Base-by-base conservation (phyloP, 2,329 filamentous ascomycete genomes). In the Monosporascus sp. region DNA sequence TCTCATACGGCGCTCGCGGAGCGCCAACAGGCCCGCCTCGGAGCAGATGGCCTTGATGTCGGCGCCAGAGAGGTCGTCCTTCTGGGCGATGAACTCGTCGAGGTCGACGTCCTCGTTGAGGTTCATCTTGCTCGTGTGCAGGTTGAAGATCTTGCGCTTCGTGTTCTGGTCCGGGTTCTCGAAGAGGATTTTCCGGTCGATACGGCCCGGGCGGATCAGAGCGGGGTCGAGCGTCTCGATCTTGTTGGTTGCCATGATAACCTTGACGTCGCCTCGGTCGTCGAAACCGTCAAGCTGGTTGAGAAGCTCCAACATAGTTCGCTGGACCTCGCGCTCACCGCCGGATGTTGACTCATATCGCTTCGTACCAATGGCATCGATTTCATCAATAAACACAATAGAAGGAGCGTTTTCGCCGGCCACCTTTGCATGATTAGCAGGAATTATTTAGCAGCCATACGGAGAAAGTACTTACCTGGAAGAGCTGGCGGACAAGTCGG, bases 231-330 rank as follows among this genome's bases (percentile, higher is more conserved):
- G 81, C 4, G 91, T 96, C 63, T 99, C 95, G 63, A 99, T 99
- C 84, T 99, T 99, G 85, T 99, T 99, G 62, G 94, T 99, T 14
- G 94, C 95, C 92, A 99, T 97, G 72, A 99, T 93, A 57, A 99
- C 94, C 79, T 99, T 99, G 74, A 99, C 93, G 69, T 99, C 94
- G 63, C 94, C 95, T 56, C 94, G 89, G 72, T 99, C 95, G 69
- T 99, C 94, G 75, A 99, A 99, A 65, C 94, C 94, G 70, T 99
- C 94, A 8, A 99, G 86, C 77, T 99, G 94, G 74, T 99, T 99
- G 43, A 99, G 86, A 52, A 99, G 83, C 69, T 99, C 94, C 72
- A 99, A 78, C 94, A 99, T 99, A 48, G 94, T 99, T 71, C 94
- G 87, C 77, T 99, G 94, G 40, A 99, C 91, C 73, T 99, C 94